A percentile compares a stretch with the other conserved stretches of the same genome.
Evolutionary conservation across 225 moss, liverwort and hornwort species (phyloP).

Genomic region (Polytrichum formosum): DNA sequence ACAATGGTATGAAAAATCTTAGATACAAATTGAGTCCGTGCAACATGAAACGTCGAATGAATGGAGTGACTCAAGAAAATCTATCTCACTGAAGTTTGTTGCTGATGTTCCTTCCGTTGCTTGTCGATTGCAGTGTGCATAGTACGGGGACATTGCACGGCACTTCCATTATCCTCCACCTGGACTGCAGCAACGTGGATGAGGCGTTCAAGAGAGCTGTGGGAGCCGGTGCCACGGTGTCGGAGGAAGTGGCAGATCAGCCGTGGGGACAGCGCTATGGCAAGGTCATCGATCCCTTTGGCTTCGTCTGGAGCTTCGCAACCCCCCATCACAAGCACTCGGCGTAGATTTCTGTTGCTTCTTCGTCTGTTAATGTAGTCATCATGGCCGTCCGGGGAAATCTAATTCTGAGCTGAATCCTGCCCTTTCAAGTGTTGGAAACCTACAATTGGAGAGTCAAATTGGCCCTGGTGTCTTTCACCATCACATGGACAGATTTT

Average conservation of each 20-base stretch:
- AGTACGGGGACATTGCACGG: constrained; percentile 39
- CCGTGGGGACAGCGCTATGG: constrained; percentile 69
- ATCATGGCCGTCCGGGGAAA: no score
- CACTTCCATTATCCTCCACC: constrained; percentile 48
- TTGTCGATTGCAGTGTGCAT: constrained; percentile 32
- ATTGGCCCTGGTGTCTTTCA: no score
- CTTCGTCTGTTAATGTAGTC: no score
- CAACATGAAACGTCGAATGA: no score
- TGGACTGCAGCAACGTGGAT: constrained; percentile 56
- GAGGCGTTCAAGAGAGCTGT: constrained; percentile 59
- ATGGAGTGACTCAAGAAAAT: no score
- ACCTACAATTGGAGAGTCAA: no score
- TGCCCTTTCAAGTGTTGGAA: no score
- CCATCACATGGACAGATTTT: no score
- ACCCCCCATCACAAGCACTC: constrained; percentile 19
- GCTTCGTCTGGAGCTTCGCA: constrained; percentile 64
- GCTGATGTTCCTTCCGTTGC: background rate
- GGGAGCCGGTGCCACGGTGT: constrained; percentile 52
- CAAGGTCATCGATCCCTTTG: constrained; percentile 57
- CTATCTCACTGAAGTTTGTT: background rate
- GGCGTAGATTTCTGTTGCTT: background rate
- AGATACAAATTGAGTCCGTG: background rate
- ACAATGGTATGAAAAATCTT: background rate
- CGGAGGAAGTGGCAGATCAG: constrained; percentile 50
- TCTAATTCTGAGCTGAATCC: no score